Base-by-base conservation (phyloP, 1,139 yeast genomes). In the Yamadazyma diospyri region DNA sequence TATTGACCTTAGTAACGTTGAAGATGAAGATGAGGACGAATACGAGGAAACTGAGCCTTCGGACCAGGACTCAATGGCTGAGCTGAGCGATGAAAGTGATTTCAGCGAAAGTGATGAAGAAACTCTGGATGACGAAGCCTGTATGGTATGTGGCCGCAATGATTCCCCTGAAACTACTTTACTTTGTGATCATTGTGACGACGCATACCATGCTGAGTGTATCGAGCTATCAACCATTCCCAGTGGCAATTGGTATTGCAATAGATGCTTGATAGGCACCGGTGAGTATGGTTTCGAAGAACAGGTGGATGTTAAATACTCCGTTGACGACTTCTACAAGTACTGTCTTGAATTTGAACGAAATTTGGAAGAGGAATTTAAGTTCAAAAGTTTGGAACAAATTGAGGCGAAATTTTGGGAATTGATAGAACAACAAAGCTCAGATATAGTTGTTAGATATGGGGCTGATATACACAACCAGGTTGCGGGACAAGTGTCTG, bases 281-380 rank as follows among this genome's bases (percentile, higher is more conserved):
- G 94, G 94, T 1, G 92, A 81, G 45, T 89, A 87, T 51, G 95
- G 95, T 0, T 89, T 89, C 55, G 89, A 83, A 45, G 94, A 85
- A 42, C 78, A 82, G 14, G 52, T 51, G 1, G 64, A 71, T 4
- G 66, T 73, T 27, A 68, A 70, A 37, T 86, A 83, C 50, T 66
- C 81, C 0, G 59, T 65, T 38, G 67, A 47, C n/a, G 80, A 82
- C 38, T 89, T 88, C 53, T 70, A 71, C 39, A 57, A 69, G 9
- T 62, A 75, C 43, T 83, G 89, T 41, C 57, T 62, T 20, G 64
- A 69, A 14, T 83, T 83, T 51, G 59, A 59, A 5, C 39, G 49
- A 2, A 57, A 61, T 25, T 77, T 76, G 45, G 39, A 50, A 16
- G 35, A 44, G 10, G 40, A 47, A 18, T 52, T 60, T 45, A 49